phyloP scores from a whole-genome alignment of 192 early-diverging fungal species.

The Cladochytrium replicatum region DNA sequence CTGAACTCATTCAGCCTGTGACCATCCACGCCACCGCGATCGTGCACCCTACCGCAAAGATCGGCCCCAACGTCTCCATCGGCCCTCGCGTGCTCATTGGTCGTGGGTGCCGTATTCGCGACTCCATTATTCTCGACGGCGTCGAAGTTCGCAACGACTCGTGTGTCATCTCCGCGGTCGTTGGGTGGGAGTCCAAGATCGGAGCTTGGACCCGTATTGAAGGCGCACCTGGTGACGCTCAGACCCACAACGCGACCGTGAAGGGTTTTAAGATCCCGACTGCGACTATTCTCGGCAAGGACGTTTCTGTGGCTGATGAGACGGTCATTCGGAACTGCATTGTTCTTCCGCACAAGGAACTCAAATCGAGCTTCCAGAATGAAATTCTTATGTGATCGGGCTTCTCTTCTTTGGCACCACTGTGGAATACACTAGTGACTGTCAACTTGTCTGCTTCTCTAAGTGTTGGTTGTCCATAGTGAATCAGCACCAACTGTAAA shows the following conservation, averaged over 20 bases:
- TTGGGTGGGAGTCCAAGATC: conserved; percentile 91
- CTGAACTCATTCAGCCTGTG: conserved; percentile 79
- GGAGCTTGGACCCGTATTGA: conserved; percentile 93
- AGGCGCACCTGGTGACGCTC: conserved; percentile 64
- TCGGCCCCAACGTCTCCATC: conserved; percentile 95
- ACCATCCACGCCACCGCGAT: conserved; percentile 92
- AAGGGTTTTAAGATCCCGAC: conserved; percentile 86
- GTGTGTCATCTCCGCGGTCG: conserved; percentile 76
- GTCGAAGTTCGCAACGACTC: conserved; percentile 83
- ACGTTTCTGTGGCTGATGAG: conserved; percentile 88
- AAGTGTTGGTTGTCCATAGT: too few relatives aligned
- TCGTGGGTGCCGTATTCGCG: conserved; percentile 85
- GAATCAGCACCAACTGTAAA: too few relatives aligned
- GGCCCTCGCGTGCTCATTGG: conserved; percentile 81
- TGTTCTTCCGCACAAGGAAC: conserved; percentile 95
- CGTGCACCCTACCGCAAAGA: conserved; percentile 84
- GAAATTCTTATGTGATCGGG: conserved; percentile 92
- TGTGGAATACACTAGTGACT: too few relatives aligned
- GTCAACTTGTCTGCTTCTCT: too few relatives aligned
- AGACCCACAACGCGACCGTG: conserved; percentile 62
- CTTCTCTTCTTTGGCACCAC: too few relatives aligned
- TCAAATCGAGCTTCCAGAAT: conserved; percentile 79
- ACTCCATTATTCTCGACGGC: conserved; percentile 88
- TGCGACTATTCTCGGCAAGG: conserved; percentile 85
- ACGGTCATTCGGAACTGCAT: conserved; percentile 92